Evolutionary conservation across 805 yeast genomes (phyloP).

Genomic region (Candida khao-thaluensis): DNA sequence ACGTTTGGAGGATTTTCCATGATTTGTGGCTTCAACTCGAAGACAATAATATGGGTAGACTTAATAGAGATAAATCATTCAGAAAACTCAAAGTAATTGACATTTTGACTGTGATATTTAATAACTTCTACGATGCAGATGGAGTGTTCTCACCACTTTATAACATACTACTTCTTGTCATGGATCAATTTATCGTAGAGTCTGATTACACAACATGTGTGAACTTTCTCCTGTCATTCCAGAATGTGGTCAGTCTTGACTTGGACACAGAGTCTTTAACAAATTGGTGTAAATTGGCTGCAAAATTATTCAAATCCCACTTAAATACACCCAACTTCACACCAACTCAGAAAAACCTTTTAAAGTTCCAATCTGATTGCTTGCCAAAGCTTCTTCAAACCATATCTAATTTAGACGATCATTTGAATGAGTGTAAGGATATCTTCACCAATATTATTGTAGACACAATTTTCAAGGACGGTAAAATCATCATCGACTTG

Average conservation of each 20-base stretch:
- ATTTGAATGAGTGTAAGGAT: slow-evolving; percentile 4
- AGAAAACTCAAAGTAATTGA: slow-evolving; percentile 43
- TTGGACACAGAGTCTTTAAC: slow-evolving; percentile 6
- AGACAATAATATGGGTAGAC: slow-evolving; percentile 16
- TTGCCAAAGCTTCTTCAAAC: slow-evolving; percentile 13
- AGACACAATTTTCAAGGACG: slow-evolving; percentile 18
- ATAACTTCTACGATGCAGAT: slow-evolving; percentile 7
- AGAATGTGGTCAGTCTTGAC: slow-evolving; percentile 10
- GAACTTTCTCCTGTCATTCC: slow-evolving; percentile 24
- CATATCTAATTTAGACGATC: slow-evolving; percentile 12
- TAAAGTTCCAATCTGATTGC: slow-evolving; percentile 27
- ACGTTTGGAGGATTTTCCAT: slow-evolving; percentile 53
- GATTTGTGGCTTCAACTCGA: slow-evolving; percentile 35
- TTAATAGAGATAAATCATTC: slow-evolving; percentile 38
- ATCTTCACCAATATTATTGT: slow-evolving; percentile 5
- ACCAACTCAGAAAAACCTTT: slow-evolving; percentile 29
- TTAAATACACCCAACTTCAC: slow-evolving; percentile 19
- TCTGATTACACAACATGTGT: slow-evolving; percentile 33
- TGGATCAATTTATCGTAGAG: slow-evolving; percentile 23
- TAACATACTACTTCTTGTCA: slow-evolving; percentile 19
- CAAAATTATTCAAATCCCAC: slow-evolving; percentile 24
- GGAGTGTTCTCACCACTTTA: slow-evolving; percentile 20
- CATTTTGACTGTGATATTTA: slow-evolving; percentile 18
- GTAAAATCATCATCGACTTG: slow-evolving; percentile 16
- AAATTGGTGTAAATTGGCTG: slow-evolving; percentile 27